Percentiles rank a stretch among this genome's conserved stretches.
These are phyloP conservation scores for Trametes sp. DNA, from an alignment of 1,284 basidiomycete species.

Conservation along the genomic window DNA sequence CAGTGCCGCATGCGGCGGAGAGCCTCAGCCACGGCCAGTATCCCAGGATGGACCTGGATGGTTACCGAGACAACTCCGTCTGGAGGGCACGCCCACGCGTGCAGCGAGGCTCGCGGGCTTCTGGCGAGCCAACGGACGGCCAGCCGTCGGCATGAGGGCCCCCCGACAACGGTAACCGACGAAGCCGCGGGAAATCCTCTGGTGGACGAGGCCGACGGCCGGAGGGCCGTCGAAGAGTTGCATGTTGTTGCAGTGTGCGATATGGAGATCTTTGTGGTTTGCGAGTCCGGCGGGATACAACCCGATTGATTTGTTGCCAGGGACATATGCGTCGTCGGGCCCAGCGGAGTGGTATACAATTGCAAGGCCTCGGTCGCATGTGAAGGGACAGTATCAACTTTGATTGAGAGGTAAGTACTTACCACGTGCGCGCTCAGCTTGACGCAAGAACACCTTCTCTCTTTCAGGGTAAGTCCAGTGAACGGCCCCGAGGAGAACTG, in stretches of 20 bases:
- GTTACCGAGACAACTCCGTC: conserved; percentile 10
- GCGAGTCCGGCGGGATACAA: not conserved
- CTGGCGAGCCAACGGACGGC: not conserved
- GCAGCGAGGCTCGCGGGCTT: not conserved
- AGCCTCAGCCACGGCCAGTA: no score
- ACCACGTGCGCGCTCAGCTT: no score
- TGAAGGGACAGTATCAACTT: no score
- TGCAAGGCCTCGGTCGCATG: not conserved
- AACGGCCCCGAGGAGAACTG: no score
- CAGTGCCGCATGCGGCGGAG: no score
- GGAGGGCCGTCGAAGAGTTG: no score
- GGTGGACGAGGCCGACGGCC: not conserved
- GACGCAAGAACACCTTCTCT: no score
- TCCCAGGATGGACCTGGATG: no score
- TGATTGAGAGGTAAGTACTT: not conserved
- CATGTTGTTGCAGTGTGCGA: no score
- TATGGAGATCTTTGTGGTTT: not conserved
- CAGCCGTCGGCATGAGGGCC: not conserved
- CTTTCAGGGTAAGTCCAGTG: no score
- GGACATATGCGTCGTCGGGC: not conserved
- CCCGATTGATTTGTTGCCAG: conserved; percentile 3
- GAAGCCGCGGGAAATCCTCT: not conserved
- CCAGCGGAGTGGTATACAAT: not conserved
- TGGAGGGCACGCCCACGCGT: not conserved
- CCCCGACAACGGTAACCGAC: not conserved